These are phyloP conservation scores for Candida qinlingensis DNA, from an alignment of 805 yeast genomes.

Conservation along the genomic window DNA sequence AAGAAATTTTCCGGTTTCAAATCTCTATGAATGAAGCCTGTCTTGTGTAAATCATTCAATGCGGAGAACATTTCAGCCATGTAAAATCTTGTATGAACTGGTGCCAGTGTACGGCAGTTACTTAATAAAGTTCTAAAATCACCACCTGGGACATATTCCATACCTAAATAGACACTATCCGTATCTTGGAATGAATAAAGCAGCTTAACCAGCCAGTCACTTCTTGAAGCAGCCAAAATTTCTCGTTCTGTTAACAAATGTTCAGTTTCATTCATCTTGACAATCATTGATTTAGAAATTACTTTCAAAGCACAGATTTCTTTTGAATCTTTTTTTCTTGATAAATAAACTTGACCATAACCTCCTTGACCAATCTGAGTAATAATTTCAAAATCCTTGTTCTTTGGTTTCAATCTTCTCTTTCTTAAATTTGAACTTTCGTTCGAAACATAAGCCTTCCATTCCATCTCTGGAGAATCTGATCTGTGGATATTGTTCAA, in stretches of 20 bases:
- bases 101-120: conserved; percentile 87
- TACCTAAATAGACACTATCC: conserved; percentile 86
- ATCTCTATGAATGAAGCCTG: conserved; percentile 96
- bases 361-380: conserved; percentile 99
- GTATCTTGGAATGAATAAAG: conserved; percentile 93
- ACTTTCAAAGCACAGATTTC: conserved; percentile 95
- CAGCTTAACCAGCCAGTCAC: conserved; percentile 93
- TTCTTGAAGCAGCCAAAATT: conserved; percentile 89
- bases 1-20: conserved; percentile 92
- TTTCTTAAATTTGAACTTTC: conserved; percentile 83
- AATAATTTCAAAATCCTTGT: conserved; percentile 91
- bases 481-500: conserved; percentile 44
- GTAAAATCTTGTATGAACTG: conserved; percentile 94
- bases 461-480: conserved; percentile 38
- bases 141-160: conserved; percentile 99
- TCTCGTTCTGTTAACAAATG: conserved; percentile 96
- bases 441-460: conserved; percentile 77
- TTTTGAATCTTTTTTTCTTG: conserved; percentile 87
- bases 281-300: conserved; percentile 76
- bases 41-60: conserved; percentile 85
- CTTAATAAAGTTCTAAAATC: conserved; percentile 92
- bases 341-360: conserved; percentile 96
- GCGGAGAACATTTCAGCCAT: conserved; percentile 95
- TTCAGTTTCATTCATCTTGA: conserved; percentile 89
- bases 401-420: conserved; percentile 86